Percentiles rank a stretch among this genome's conserved stretches.
Conservation (phyloP, 306 rosid species). For the Carpinus fangiana region DNA sequence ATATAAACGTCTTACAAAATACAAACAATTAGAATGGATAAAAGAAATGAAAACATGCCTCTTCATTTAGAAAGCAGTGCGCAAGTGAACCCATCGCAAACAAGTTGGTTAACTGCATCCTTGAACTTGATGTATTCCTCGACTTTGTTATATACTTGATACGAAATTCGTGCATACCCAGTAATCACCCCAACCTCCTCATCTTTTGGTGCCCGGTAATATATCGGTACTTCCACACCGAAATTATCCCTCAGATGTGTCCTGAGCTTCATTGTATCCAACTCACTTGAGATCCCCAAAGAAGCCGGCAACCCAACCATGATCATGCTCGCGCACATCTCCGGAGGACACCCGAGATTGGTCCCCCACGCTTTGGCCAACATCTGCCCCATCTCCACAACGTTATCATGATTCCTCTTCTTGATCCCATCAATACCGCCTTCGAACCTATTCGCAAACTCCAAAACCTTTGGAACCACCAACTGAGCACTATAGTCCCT, state of each 20-base stretch:
- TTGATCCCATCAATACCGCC: constrained; percentile 91
- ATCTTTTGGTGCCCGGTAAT: constrained; percentile 60
- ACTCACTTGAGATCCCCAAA: constrained; percentile 64
- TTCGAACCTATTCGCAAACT: constrained; percentile 75
- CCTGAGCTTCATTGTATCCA: constrained; percentile 65
- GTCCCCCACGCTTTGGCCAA: constrained; percentile 83
- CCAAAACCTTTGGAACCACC: constrained; percentile 75
- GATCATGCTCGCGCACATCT: constrained; percentile 89
- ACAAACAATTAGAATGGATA: not conserved
- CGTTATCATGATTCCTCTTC: constrained; percentile 82
- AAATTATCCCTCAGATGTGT: constrained; percentile 68
- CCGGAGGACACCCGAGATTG: constrained; percentile 70
- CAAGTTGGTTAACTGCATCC: constrained; percentile 74
- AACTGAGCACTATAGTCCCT: constrained; percentile 92
- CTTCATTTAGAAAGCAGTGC: constrained; percentile 53
- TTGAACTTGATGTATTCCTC: constrained; percentile 82
- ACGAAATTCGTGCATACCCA: constrained; percentile 88
- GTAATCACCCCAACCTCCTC: constrained; percentile 59
- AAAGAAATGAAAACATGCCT: constrained; percentile 43
- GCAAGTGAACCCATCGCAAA: constrained; percentile 63
- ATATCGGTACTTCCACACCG: constrained; percentile 82
- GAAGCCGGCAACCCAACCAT: constrained; percentile 88
- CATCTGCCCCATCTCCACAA: constrained; percentile 88
- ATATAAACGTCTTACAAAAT: not conserved
- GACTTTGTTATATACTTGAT: constrained; percentile 82